Base-by-base conservation (phyloP, 495 filamentous ascomycete genomes). In the Annulohypoxylon maeteangense region DNA sequence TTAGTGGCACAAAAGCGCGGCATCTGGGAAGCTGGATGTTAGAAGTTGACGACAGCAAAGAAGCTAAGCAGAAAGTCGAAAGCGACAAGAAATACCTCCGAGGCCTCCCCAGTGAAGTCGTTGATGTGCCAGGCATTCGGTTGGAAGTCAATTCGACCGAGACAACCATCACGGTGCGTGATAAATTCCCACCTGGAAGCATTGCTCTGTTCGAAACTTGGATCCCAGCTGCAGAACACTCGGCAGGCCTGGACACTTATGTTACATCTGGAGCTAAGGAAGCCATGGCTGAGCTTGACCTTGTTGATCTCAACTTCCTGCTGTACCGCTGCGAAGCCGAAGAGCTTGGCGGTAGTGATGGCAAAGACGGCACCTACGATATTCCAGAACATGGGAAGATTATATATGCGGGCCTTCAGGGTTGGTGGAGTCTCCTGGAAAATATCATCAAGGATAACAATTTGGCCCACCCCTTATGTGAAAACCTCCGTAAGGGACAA, bases 121-220 rank as follows among this genome's bases (percentile, higher is more conserved):
- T 89, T 44, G 88, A 92, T 56, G 77, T 97, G n/a, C 84, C 90
- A 32, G 90, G 89, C 27, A 86, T 94, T 48, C 75, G 81, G 34
- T 83, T 96, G 68, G 92, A 95, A 71, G 80, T 85, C 11, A 83
- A 87, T 57, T 87, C 83, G 0, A 83, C 90, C 20, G 89, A 91
- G 48, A 93, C 93, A n/a, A 85, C 88, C 40, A 92, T 99, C 63
- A 89, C 87, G 4, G 88, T 97, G n/a, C 88, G 90, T 5, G 88
- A 92, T 18, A 85, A 87, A 45, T 95, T 99, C 74, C 91, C 93
- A 16, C 94, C 96, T 23, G 96, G 96, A 68, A 94, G 93, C 68
- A 95, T 98, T 67, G 93, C 96, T 20, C 81, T 99, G 1, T 97
- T 97, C 68, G 93, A 98, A 81, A 99, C 96, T 0, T 97, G 90